Percentiles rank a stretch among this genome's conserved stretches.
These are phyloP conservation scores for Colletotrichum sp. DNA, from an alignment of 2,329 filamentous ascomycete genomes.

Conservation along the genomic window DNA sequence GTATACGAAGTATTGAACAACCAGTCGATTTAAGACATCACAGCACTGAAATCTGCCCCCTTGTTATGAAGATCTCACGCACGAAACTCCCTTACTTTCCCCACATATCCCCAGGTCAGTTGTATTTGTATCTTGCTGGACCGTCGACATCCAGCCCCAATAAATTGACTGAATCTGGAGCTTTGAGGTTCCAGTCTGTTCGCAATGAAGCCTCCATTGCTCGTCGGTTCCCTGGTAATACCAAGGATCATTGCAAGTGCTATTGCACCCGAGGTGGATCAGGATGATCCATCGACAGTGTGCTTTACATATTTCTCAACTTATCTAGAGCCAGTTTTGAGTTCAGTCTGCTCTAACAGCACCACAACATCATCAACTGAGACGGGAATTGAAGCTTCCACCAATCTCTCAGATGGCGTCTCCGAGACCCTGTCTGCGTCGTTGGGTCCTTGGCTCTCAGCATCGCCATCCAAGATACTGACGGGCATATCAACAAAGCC, in stretches of 20 bases:
- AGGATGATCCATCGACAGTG: neutral
- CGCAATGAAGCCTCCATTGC: neutral
- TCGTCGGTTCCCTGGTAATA: neutral
- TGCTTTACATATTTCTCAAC: neutral
- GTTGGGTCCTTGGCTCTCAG: neutral
- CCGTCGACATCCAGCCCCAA: neutral
- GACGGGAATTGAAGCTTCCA: neutral
- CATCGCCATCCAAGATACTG: neutral
- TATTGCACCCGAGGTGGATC: neutral
- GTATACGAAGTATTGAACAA: neutral
- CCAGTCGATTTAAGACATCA: neutral
- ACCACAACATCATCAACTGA: neutral
- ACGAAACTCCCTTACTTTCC: neutral
- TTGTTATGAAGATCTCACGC: neutral
- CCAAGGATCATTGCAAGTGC: neutral
- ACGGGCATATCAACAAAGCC: neutral
- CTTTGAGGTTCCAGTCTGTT: neutral
- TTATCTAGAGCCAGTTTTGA: neutral
- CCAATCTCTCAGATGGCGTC: neutral
- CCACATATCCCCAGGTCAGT: neutral
- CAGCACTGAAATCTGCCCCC: neutral
- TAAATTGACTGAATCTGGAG: accelerated
- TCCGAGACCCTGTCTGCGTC: neutral
- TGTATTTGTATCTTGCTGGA: neutral
- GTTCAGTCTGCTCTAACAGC: neutral